Conservation (phyloP, 2,329 filamentous ascomycete genomes). For the Dothistroma septosporum region DNA sequence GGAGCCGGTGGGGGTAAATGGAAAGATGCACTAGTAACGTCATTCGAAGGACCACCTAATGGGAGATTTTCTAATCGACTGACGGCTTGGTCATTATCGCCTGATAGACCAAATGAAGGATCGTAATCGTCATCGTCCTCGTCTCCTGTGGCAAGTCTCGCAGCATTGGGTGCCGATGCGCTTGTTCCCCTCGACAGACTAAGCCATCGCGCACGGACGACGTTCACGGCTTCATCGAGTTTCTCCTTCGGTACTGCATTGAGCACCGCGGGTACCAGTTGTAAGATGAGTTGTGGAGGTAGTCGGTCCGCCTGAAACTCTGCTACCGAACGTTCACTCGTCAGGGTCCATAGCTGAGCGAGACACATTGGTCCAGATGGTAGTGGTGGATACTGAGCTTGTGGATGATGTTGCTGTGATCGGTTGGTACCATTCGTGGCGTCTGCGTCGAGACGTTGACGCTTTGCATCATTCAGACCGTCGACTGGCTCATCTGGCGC, state of each 20-base stretch:
- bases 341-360: constrained; percentile 82
- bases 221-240: constrained; percentile 69
- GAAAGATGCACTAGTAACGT: constrained; percentile 67
- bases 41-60: constrained; percentile 37
- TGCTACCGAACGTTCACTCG: constrained; percentile 66
- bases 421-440: constrained; percentile 33
- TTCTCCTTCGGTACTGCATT: constrained; percentile 64
- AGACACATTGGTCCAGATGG: constrained; percentile 71
- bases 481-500: constrained; percentile 67
- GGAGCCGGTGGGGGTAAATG: constrained; percentile 72
- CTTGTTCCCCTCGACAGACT: constrained; percentile 34
- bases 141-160: constrained; percentile 30
- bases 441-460: constrained; percentile 64
- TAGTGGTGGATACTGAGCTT: constrained; percentile 60
- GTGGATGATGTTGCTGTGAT: constrained; percentile 26
- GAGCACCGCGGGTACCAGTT: constrained; percentile 76
- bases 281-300: constrained; percentile 69
- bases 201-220: constrained; percentile 42
- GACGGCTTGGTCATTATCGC: constrained; percentile 71
- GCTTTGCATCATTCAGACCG: constrained; percentile 71
- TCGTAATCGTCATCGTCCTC: constrained; percentile 92
- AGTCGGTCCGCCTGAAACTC: constrained; percentile 80
- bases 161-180: constrained; percentile 27
- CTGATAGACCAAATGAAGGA: constrained; percentile 73
- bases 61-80: constrained; percentile 71